A percentile compares a stretch with the other conserved stretches of the same genome.
These are phyloP conservation scores for Kentomonas sorsogonicus DNA, from an alignment of 208 protist species.

Conservation along the genomic window DNA sequence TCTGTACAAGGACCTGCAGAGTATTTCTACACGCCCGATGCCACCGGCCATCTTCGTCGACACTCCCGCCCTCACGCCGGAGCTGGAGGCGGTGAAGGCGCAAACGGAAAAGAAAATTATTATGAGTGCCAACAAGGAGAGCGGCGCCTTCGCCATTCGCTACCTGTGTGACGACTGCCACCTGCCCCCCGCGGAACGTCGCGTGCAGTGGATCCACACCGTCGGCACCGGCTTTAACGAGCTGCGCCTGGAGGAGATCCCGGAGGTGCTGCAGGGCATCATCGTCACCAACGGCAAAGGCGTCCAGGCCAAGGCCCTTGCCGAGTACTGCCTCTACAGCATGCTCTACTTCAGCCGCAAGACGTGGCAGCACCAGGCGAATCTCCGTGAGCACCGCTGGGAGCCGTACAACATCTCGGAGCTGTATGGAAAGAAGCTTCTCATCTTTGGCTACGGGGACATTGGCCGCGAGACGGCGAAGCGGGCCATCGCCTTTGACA, in stretches of 20 bases:
- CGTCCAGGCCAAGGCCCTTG: conserved; percentile 29
- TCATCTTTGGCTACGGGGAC: conserved; percentile 61
- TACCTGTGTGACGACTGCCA: conserved; percentile 31
- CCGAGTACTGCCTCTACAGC: conserved; percentile 43
- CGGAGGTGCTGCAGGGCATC: conserved; percentile 20
- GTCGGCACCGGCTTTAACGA: conserved; percentile 37
- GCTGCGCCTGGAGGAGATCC: conserved; percentile 19
- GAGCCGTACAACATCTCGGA: conserved; percentile 33
- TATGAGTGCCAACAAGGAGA: conserved; percentile 17
- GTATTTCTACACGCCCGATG: too few species aligned
- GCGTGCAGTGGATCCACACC: conserved; percentile 41
- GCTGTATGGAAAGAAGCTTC: conserved; percentile 31
- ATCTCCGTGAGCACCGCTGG: conserved; percentile 26
- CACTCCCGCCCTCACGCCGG: too few species aligned
- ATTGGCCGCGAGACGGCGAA: conserved; percentile 32
- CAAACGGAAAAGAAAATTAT: conserved; percentile 12
- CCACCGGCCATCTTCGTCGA: too few species aligned
- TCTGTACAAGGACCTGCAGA: too few species aligned
- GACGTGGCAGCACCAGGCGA: conserved; percentile 29
- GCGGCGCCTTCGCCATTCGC: conserved; percentile 20
- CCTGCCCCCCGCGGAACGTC: conserved; percentile 22
- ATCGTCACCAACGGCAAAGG: conserved; percentile 41
- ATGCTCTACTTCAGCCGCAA: conserved; percentile 59
- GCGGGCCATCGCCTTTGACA: conserved; percentile 19
- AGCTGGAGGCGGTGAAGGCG: not conserved